phyloP scores from a whole-genome alignment of 768 basidiomycete genomes.

The Dentipellis fragilis region DNA sequence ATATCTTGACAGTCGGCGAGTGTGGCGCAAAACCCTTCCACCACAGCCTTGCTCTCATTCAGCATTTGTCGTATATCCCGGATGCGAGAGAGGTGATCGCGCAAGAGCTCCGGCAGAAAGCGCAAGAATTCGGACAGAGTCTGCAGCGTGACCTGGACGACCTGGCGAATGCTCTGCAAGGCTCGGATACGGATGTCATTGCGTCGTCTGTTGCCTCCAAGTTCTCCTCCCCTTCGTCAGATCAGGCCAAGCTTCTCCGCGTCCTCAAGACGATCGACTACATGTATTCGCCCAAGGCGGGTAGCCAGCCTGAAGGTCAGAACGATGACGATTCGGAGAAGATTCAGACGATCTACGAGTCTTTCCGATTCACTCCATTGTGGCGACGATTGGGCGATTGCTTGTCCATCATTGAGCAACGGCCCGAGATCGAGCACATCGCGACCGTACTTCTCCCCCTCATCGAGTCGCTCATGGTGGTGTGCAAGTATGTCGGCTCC shows the following conservation, averaged over 20 bases:
- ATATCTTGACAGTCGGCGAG: conserved; percentile 95
- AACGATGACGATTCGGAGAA: conserved; percentile 59
- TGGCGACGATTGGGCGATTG: conserved; percentile 92
- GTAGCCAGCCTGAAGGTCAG: conserved; percentile 24
- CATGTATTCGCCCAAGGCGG: conserved; percentile 68
- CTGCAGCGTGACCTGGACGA: conserved; percentile 72
- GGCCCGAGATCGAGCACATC: conserved; percentile 73
- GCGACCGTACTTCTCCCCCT: conserved; percentile 89
- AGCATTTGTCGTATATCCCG: conserved; percentile 82
- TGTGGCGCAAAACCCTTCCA: conserved; percentile 96
- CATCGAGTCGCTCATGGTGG: conserved; percentile 96
- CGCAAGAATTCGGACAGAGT: conserved; percentile 77
- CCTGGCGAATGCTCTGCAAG: conserved; percentile 54
- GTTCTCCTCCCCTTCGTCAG: conserved; percentile 89
- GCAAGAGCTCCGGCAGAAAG: conserved; percentile 75
- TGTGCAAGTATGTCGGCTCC: conserved; percentile 88
- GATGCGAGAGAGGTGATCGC: conserved; percentile 86
- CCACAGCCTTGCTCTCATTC: conserved; percentile 83
- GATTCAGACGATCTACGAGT: conserved; percentile 82
- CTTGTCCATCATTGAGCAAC: conserved; percentile 71
- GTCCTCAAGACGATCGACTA: conserved; percentile 97
- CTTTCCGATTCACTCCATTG: conserved; percentile 80
- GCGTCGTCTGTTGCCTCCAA: conserved; percentile 69
- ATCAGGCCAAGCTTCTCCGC: conserved; percentile 92
- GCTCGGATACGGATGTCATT: conserved; percentile 42